Conservation (phyloP, 1,284 basidiomycete genomes). For the Ceratobasidium sp. region DNA sequence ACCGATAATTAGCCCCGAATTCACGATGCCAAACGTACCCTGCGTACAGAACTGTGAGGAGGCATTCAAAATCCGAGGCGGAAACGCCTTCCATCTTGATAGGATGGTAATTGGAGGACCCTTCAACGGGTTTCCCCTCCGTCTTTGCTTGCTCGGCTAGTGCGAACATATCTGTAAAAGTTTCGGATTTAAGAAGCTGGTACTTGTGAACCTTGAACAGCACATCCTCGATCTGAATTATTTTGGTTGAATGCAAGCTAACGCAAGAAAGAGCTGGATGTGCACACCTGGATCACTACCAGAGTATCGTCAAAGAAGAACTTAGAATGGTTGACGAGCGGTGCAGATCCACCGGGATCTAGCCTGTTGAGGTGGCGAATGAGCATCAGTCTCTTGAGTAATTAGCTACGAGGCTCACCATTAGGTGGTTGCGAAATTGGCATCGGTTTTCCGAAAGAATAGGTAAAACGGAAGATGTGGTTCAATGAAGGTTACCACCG, state of each 20-base stretch:
- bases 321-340: not conserved
- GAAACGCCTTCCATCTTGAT: constrained; percentile 3
- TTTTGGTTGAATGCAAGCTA: not conserved
- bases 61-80: constrained; percentile 6
- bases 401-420: too few relatives aligned
- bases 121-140: not conserved
- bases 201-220: constrained; percentile 25
- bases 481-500: too few relatives aligned
- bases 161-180: constrained; percentile 23
- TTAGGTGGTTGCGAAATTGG: too few relatives aligned
- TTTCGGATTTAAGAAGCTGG: constrained; percentile 13
- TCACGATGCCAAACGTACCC: not conserved
- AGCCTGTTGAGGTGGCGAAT: not conserved
- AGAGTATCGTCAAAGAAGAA: constrained; percentile 27
- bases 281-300: constrained; percentile 7
- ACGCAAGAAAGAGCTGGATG: not conserved
- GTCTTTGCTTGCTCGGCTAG: not conserved
- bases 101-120: not conserved
- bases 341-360: not conserved
- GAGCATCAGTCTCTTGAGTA: not conserved
- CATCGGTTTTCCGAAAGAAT: too few relatives aligned
- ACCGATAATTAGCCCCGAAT: not conserved
- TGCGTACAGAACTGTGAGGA: constrained; percentile 9
- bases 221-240: not conserved
- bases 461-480: too few relatives aligned